Base-by-base conservation (phyloP, 305 asterid genomes). In the Solanum chacoense region DNA sequence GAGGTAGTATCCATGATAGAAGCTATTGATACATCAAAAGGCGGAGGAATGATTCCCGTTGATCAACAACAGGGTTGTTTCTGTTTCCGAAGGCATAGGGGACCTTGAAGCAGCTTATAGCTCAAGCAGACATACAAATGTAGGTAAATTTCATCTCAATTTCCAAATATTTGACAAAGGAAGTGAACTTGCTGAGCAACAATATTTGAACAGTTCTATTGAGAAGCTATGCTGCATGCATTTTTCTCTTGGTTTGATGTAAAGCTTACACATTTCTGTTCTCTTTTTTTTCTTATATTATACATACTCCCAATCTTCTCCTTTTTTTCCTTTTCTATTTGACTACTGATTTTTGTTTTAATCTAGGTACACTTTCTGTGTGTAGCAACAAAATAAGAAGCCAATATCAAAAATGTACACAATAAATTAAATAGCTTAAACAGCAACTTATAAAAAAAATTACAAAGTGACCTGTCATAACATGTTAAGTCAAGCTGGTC, bases 21-120 rank as follows among this genome's bases (percentile, higher is more conserved):
- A 38, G 92, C 90, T 84, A 88, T 91, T 16, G 92, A 92, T 80
- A 90, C 92, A 5, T 87, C 91, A 26, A 90, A 89, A 67, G 93
- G 93, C 18, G 92, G 93, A 13, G 93, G 93, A 34, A 92, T 92
- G 93, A 88, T 92, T 72, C 93, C 93, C 20, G 90, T 89, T 36
- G 93, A 89, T 85, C 90, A 89, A 35, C 89, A 90, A 50, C 89
- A 87, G 59, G 92, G 92, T 11, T 92, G 93, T 69, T 85, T 92
- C 87, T 92, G 92, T 40, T 91, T 92, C 71, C 81, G 88, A 88
- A 91, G 89, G 38, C 74, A 38, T 12, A 94, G 97, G 0, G 99
- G 99, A 18, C 99, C 99, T 14, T 95, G 67, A 88, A 85, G 42
- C n/a, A 85, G 42, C n/a, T 75, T 71, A 45, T 50, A 75, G 63